Evolutionary conservation across 2,329 filamentous ascomycete genomes (phyloP), one percentile per base, ranked within the genome.

Genomic region (Magnaporthales sp.): DNA sequence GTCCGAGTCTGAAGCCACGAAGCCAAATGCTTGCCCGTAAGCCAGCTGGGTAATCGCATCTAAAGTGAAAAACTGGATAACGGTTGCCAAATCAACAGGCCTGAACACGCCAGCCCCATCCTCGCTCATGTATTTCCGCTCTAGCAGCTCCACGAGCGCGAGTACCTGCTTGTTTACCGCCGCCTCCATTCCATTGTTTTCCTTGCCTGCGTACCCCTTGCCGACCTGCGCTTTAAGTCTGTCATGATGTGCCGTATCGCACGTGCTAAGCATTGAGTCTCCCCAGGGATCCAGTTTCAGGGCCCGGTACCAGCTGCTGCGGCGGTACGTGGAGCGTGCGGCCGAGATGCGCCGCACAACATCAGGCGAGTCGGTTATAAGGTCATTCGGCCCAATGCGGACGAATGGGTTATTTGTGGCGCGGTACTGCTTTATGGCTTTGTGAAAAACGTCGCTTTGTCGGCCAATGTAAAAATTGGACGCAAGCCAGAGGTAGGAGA

Each of bases 41-140:
- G 79, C 80, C 13, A 85, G 70, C 46, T 78, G 77, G 51, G 78
- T 81, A 68, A 85, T 82, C 22, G 83, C 78, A 68, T 85, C 83
- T 4, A 84, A 73, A 0, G 82, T 82, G 66, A 84, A 80, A 74
- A 77, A 83, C 46, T 81, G 79, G 1, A 79, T 76, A 60, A 80
- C 77, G 7, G 73, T 71, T n/a, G 78, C 78, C 38, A 85, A 71
- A 69, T 85, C 81, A 70, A 83, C 74, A 19, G 77, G 71, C 65
- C 19, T 31, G 15, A 66, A 24, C 7, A 26, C 9, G 31, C 31
- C n/a, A 9, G 56, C 60, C 29, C 27, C 9, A 29, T 61, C 56
- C 46, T 1, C 22, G 31, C 58, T 68, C 27, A 68, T 61, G 56
- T 74, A 72, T 60, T 71, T 71, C 4, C 26, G 60, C 29, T 67